Percentiles rank a stretch among this genome's conserved stretches.
Evolutionary conservation across 2,329 filamentous ascomycete genomes (phyloP).

Genomic region (Gremmenia infestans): DNA sequence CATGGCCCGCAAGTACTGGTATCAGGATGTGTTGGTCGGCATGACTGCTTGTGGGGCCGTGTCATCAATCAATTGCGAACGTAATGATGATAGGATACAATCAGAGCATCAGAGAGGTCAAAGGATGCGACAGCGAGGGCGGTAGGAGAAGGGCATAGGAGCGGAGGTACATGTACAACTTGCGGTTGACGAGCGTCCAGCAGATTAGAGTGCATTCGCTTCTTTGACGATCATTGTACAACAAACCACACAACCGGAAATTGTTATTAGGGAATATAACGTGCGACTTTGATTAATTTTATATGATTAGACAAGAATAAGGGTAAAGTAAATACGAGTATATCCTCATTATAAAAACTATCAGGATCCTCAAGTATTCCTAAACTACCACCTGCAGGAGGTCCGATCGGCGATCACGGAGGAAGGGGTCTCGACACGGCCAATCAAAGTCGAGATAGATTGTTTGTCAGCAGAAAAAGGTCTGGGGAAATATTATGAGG

Average conservation of each 20-base stretch:
- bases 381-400: not conserved
- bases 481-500: conserved; percentile 3
- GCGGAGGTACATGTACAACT: not conserved
- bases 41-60: not conserved
- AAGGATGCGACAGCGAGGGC: conserved; percentile 1
- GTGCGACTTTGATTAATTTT: not conserved
- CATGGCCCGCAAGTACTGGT: conserved; percentile 2
- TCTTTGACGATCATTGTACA: conserved; percentile 10
- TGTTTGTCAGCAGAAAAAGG: conserved; percentile 7
- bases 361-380: not conserved
- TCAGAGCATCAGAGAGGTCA: conserved; percentile 2
- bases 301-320: not conserved
- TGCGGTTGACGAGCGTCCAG: conserved; percentile 6
- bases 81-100: not conserved
- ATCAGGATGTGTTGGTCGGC: not conserved
- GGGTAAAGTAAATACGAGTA: not conserved
- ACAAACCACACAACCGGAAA: conserved; percentile 1
- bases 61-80: conserved; percentile 4
- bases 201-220: conserved; percentile 10
- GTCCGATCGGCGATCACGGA: not conserved
- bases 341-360: not conserved
- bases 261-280: not conserved
- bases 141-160: not conserved
- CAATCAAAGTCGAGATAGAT: conserved; percentile 2
- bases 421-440: not conserved